Base-by-base conservation (phyloP, 768 basidiomycete species). In the Phylloporus arenicola region DNA sequence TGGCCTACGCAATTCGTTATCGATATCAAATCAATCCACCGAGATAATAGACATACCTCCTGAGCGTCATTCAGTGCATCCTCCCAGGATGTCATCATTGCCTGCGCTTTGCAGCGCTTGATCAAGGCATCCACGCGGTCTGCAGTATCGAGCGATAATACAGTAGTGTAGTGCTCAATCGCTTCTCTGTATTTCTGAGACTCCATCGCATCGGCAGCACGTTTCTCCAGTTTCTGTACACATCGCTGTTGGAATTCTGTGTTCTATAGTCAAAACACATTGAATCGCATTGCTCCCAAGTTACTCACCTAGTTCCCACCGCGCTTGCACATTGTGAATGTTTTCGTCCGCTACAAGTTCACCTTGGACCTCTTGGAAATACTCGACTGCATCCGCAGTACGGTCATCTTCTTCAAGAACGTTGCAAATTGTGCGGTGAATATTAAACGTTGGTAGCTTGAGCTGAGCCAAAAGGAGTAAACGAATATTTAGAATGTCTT, bases 231-330 rank as follows among this genome's bases (percentile, higher is more conserved):
- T 6, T 8, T 42, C 35, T 37, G 19, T 3, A 6, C 1, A 12
- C 47, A 50, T 0, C 53, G 53, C 2, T 3, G 24, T 13, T 33
- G 43, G 39, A 57, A 58, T 3, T 35, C 56, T 53, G 19, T 35
- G 31, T 1, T 6, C 1, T 1, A 5, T 3, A 1, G 1, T 27
- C 22, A 6, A 14, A 8, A 30, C 34, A 17, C 7, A 3, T 10
- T 9, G 4, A 9, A 5, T 1, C 24, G 20, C 1, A 19, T 19
- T 6, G 9, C 9, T 20, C 13, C 3, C 14, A 0, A 6, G 1
- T 24, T 24, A 6, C 56, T 2, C 14, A 57, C 54, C n/a, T 6
- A 10, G 14, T 17, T 50, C 56, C 55, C 55, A 57, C 4, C 33
- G 37, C 1, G 14, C 6, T 9, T 9, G 47, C 9, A 46, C 50